phyloP scores from a whole-genome alignment of 2,329 filamentous ascomycete species.

The Cladophialophora immunda region DNA sequence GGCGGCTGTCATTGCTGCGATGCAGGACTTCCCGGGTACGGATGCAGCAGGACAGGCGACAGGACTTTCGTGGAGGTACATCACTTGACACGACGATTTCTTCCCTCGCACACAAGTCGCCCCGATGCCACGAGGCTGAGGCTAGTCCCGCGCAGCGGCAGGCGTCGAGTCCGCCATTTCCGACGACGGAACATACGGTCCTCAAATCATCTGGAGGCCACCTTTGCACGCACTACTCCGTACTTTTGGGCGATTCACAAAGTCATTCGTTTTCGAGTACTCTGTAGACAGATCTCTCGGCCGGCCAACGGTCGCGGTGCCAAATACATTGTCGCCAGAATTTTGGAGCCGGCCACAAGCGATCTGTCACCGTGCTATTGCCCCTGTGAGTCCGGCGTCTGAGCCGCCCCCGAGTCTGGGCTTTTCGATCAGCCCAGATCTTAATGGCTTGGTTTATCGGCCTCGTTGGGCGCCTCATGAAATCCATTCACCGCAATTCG shows the following conservation, averaged over 20 bases:
- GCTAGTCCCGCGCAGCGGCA: background rate
- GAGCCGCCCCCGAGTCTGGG: background rate
- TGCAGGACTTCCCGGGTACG: background rate
- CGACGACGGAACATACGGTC: background rate
- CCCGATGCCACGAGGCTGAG: background rate
- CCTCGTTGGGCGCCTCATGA: background rate
- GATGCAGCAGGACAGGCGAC: background rate
- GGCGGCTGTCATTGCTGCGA: background rate
- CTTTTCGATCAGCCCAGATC: background rate
- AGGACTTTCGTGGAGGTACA: constrained; percentile 19
- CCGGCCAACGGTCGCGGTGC: background rate
- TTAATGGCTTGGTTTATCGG: background rate
- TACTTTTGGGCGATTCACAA: background rate
- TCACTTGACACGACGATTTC: constrained; percentile 6
- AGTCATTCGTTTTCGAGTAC: background rate
- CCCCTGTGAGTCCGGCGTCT: background rate
- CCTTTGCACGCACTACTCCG: background rate
- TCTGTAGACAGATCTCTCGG: background rate
- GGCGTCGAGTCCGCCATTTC: background rate
- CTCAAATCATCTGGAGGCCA: background rate
- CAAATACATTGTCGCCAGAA: background rate
- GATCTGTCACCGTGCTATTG: background rate
- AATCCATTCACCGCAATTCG: background rate
- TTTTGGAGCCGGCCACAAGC: background rate
- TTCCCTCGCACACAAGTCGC: background rate